Percentiles rank a stretch among this genome's conserved stretches.
phyloP scores from a whole-genome alignment of 1,139 yeast species.

The Waltiozyma sp. region DNA sequence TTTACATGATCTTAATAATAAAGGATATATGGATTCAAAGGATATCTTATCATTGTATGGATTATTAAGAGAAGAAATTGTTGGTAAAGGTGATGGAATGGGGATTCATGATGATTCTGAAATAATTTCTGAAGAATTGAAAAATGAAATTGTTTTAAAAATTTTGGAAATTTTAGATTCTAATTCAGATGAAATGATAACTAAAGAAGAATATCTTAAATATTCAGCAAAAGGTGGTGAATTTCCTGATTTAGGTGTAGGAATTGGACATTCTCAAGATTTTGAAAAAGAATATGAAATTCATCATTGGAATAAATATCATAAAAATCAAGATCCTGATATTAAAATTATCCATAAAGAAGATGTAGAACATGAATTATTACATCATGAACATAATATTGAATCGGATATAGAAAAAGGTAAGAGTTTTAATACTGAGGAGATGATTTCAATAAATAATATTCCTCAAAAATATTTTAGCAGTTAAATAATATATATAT shows the following conservation, averaged over 20 bases:
- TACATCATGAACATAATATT: conserved; percentile 80
- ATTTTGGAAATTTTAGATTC: conserved; percentile 54
- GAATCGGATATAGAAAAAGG: conserved; percentile 40
- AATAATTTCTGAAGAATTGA: conserved; percentile 39
- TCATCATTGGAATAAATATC: conserved; percentile 89
- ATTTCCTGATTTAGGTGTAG: conserved; percentile 87
- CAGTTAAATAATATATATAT: background rate
- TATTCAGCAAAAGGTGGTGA: conserved; percentile 54
- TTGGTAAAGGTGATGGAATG: conserved; percentile 88
- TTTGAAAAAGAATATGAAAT: conserved; percentile 89
- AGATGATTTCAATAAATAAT: conserved; percentile 20
- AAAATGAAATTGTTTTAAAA: conserved; percentile 45
- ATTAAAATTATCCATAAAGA: conserved; percentile 73
- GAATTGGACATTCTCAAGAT: conserved; percentile 95
- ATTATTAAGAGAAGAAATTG: conserved; percentile 52
- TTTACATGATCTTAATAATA: conserved; percentile 57
- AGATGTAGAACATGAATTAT: conserved; percentile 79
- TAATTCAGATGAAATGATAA: conserved; percentile 53
- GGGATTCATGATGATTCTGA: conserved; percentile 64
- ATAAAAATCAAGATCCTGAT: conserved; percentile 73
- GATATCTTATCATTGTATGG: conserved; percentile 84
- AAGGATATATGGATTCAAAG: conserved; percentile 39
- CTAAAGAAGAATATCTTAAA: conserved; percentile 61
- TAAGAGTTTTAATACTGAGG: conserved; percentile 27
- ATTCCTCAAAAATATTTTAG: background rate